A percentile compares a stretch with the other conserved stretches of the same genome.
phyloP scores from a whole-genome alignment of 495 filamentous ascomycete species.

The Astrothelium macrocarpum region DNA sequence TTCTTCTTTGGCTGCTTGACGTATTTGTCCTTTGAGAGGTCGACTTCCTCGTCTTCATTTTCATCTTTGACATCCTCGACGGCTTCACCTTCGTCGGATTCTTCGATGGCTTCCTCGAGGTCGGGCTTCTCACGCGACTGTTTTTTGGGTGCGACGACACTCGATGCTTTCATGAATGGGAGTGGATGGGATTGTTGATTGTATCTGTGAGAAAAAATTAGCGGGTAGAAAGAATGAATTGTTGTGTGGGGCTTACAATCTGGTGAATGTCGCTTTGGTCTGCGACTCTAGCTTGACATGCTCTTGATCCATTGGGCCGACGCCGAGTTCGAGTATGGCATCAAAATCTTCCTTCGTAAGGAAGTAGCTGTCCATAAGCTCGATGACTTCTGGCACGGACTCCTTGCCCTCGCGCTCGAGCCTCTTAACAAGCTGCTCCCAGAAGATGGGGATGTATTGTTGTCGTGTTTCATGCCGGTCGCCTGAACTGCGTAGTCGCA shows the following conservation, averaged over 20 bases:
- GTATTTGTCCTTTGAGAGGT: slow-evolving; percentile 91
- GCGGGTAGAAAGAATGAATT: background rate
- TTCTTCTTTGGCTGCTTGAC: slow-evolving; percentile 66
- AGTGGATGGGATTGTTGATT: slow-evolving; percentile 79
- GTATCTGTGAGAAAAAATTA: slow-evolving; percentile 47
- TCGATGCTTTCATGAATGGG: slow-evolving; percentile 90
- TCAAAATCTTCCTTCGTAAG: slow-evolving; percentile 95
- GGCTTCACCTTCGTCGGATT: slow-evolving; percentile 67
- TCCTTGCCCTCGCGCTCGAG: slow-evolving; percentile 32
- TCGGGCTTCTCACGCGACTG: slow-evolving; percentile 73
- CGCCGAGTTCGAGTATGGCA: slow-evolving; percentile 77
- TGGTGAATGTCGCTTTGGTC: slow-evolving; percentile 81
- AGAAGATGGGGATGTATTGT: slow-evolving; percentile 86
- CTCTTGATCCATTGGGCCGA: slow-evolving; percentile 71
- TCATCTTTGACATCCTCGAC: slow-evolving; percentile 50
- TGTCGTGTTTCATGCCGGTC: slow-evolving; percentile 91
- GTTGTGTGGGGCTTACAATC: slow-evolving; percentile 45
- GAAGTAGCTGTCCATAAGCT: slow-evolving; percentile 95
- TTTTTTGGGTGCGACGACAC: slow-evolving; percentile 58
- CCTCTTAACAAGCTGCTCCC: slow-evolving; percentile 64
- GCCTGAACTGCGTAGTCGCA: slow-evolving; percentile 84
- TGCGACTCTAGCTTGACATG: slow-evolving; percentile 69
- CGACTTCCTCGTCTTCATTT: slow-evolving; percentile 47
- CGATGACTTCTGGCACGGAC: slow-evolving; percentile 44
- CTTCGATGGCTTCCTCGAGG: slow-evolving; percentile 91